Percentiles rank a stretch among this genome's conserved stretches.
Evolutionary conservation across 495 filamentous ascomycete species (phyloP).

Genomic region (Penicillium egyptiacum): DNA sequence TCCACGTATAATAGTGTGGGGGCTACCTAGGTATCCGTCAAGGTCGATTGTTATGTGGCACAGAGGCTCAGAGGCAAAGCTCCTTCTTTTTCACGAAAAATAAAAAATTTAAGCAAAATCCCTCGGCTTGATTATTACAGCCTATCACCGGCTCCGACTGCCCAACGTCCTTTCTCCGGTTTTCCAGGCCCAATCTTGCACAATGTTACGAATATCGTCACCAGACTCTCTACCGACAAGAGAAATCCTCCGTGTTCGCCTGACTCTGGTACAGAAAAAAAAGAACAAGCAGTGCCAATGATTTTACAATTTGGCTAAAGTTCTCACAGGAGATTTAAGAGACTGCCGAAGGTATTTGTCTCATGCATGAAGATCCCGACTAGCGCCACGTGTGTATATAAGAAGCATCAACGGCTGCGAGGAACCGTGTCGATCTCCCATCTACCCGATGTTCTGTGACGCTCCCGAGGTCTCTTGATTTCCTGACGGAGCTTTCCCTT

Average conservation of each 20-base stretch:
- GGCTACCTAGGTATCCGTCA: too few species aligned
- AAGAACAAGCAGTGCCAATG: background rate
- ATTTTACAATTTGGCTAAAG: background rate
- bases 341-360: constrained; percentile 14
- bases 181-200: constrained; percentile 12
- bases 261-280: constrained; percentile 2
- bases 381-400: constrained; percentile 46
- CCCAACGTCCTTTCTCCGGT: constrained; percentile 18
- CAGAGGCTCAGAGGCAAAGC: constrained; percentile 15
- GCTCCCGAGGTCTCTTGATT: background rate
- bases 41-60: constrained; percentile 6
- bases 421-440: constrained; percentile 48
- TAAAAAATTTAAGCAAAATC: background rate
- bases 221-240: constrained; percentile 10
- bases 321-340: constrained; percentile 13
- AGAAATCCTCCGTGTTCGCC: constrained; percentile 13
- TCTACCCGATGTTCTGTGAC: constrained; percentile 33
- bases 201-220: constrained; percentile 20
- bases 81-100: background rate
- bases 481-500: background rate
- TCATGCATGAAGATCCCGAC: constrained; percentile 47
- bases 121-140: constrained; percentile 9
- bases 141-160: constrained; percentile 14
- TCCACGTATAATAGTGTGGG: background rate
- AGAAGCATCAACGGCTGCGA: constrained; percentile 48